These are phyloP conservation scores for Proteromonas lacertae DNA, from an alignment of 352 stramenopile genomes.

Conservation along the genomic window DNA sequence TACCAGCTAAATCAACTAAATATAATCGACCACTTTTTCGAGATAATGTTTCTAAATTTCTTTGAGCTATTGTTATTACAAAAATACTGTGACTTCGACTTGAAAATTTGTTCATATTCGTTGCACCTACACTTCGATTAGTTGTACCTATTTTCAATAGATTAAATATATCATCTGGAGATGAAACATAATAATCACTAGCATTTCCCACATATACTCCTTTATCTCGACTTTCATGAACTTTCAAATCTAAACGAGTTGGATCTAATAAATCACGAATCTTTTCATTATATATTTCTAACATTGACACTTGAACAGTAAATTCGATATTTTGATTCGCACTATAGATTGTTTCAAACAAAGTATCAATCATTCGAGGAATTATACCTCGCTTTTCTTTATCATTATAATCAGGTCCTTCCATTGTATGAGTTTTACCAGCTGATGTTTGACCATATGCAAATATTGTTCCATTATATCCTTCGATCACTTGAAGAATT, in stretches of 20 bases:
- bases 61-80: constrained; percentile 25
- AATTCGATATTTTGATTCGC: constrained; percentile 11
- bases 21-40: constrained; percentile 36
- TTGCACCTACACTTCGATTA: constrained; percentile 35
- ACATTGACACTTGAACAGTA: constrained; percentile 38
- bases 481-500: constrained; percentile 5
- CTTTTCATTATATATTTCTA: constrained; percentile 58
- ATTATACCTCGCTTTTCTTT: constrained; percentile 1
- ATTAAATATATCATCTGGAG: constrained; percentile 28
- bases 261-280: constrained; percentile 32
- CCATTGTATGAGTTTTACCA: too few species aligned
- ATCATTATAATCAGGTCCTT: constrained; percentile 12
- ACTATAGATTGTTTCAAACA: constrained; percentile 2
- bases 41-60: neutral
- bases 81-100: constrained; percentile 60
- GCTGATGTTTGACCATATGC: too few species aligned
- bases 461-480: too few species aligned
- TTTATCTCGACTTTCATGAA: constrained; percentile 24
- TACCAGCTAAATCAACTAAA: constrained; percentile 54
- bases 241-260: constrained; percentile 11
- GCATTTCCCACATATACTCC: constrained; percentile 31
- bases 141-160: constrained; percentile 36
- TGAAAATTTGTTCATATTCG: constrained; percentile 53
- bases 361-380: constrained; percentile 1
- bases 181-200: constrained; percentile 22